Conservation (phyloP, 164 flowering plant species). For the Tinospora cordifolia region DNA sequence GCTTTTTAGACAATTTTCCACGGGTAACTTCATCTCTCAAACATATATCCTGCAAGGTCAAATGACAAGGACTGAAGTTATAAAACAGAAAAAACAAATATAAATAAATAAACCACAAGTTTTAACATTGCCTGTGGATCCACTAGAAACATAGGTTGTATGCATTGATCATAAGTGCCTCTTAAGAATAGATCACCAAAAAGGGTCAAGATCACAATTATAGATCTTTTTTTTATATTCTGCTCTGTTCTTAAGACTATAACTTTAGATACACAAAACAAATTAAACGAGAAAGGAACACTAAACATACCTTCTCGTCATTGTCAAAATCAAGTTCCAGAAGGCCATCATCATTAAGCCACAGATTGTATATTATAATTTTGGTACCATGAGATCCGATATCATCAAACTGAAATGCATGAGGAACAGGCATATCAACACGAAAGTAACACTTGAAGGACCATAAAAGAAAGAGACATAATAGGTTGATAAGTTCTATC, state of each 20-base stretch:
- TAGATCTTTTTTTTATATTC: background rate
- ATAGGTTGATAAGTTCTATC: background rate
- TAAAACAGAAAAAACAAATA: background rate
- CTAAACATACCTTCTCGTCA: constrained; percentile 62
- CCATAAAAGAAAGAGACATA: background rate
- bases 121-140: too few relatives aligned
- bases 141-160: too few relatives aligned
- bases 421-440: background rate
- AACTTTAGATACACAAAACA: background rate
- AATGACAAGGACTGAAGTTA: background rate
- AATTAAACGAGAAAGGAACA: background rate
- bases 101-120: background rate
- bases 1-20: constrained; percentile 25
- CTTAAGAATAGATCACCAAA: background rate
- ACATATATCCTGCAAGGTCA: constrained; percentile 60
- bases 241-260: background rate
- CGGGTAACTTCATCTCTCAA: constrained; percentile 65
- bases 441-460: background rate
- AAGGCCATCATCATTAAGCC: constrained; percentile 93
- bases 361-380: constrained; percentile 66
- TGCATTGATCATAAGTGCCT: background rate
- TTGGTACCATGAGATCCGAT: constrained; percentile 84
- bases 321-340: constrained; percentile 80
- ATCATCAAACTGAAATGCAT: constrained; percentile 64
- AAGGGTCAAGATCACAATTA: background rate